Evolutionary conservation across 805 yeast species (phyloP).

Genomic region (Myxozyma geophila): DNA sequence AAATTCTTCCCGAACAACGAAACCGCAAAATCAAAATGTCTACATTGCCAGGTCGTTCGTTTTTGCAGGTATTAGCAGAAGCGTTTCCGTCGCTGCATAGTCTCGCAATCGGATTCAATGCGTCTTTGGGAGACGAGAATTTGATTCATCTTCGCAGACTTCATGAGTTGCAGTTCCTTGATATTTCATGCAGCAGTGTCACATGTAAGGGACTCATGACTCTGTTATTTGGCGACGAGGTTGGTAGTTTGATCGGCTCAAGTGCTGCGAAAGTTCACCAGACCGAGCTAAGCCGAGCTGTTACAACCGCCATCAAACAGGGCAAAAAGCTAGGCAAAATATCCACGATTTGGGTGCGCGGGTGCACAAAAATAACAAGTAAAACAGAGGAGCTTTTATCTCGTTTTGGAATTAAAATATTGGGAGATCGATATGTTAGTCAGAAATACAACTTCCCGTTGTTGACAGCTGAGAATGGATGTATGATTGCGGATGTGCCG

Average conservation of each 20-base stretch:
- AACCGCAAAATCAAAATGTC: not conserved
- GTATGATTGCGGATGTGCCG: constrained; percentile 1
- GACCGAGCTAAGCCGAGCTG: not conserved
- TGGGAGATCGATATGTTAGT: constrained; percentile 5
- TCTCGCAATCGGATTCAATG: constrained; percentile 6
- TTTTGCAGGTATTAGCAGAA: not conserved
- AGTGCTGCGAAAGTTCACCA: not conserved
- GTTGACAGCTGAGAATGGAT: not conserved
- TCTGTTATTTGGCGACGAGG: constrained; percentile 5
- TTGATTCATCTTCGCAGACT: not conserved
- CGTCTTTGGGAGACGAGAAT: not conserved
- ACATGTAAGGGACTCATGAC: constrained; percentile 2
- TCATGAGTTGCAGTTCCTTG: not conserved
- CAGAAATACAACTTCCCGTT: constrained; percentile 1
- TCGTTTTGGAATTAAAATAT: not conserved
- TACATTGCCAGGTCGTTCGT: constrained; percentile 1
- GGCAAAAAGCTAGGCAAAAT: constrained; percentile 1
- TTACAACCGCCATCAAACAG: not conserved
- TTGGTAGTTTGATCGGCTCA: not conserved
- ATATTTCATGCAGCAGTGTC: constrained; percentile 2
- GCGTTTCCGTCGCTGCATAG: not conserved
- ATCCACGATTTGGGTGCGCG: constrained; percentile 4
- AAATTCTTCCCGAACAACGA: not conserved
- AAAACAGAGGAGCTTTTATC: not conserved
- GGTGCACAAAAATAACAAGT: constrained; percentile 7